These are phyloP conservation scores for Metarhizium robertsii DNA, from an alignment of 2,329 filamentous ascomycete species.

Conservation along the genomic window DNA sequence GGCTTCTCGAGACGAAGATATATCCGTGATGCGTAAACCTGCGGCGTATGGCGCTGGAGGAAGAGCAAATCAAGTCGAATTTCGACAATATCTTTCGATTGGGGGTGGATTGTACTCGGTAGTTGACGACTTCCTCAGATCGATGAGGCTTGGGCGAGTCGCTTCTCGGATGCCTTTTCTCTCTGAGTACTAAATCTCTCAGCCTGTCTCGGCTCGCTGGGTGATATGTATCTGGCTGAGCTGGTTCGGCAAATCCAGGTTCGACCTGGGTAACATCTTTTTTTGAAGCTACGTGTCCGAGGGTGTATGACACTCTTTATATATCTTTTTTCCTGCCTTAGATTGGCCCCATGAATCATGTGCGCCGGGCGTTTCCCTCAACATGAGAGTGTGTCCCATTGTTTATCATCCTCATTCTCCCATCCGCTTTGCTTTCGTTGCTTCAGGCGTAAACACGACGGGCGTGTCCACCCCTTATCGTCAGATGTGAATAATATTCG, in stretches of 20 bases:
- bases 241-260: background rate
- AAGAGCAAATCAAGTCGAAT: background rate
- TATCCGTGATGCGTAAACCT: background rate
- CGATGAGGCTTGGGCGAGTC: background rate
- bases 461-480: background rate
- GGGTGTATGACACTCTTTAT: background rate
- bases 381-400: constrained; percentile 1
- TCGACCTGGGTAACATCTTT: background rate
- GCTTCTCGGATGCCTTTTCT: background rate
- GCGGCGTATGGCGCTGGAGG: background rate
- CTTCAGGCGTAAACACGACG: background rate
- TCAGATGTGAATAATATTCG: background rate
- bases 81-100: background rate
- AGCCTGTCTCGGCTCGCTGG: background rate
- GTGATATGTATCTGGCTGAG: background rate
- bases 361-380: background rate
- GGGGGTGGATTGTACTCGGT: background rate
- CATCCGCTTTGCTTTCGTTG: background rate
- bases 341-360: background rate
- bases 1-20: background rate
- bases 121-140: no score
- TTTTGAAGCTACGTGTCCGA: background rate
- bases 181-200: background rate
- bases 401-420: constrained; percentile 1
- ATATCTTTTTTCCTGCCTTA: background rate